Evolutionary conservation across 75 land plant genomes (phyloP), one percentile per base, ranked within the genome.

Genomic region (Chamaecyparis obtusa): DNA sequence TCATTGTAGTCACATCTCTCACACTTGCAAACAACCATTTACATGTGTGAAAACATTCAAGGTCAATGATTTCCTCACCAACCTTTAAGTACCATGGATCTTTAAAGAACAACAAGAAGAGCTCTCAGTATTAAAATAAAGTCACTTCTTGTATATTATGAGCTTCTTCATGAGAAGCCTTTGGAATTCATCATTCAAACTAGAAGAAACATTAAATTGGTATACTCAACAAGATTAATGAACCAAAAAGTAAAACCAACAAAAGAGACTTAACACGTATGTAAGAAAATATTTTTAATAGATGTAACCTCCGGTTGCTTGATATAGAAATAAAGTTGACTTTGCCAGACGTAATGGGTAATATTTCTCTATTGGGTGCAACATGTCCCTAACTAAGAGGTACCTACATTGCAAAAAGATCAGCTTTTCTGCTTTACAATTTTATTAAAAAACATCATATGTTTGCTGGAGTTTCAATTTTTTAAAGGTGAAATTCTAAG

Each of bases 1-100:
- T 84, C 99, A 97, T 94, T 2, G 99, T 95, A 33, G 92, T 89
- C 55, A 97, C 99, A 93, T 95, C 99, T 91, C 90, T 93, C 54
- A 97, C 85, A 84, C 99, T 95, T 21, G 99, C 95, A 91, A 90
- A 96, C 17, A 97, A 56, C 99, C 99, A 72, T 94, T 90, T 46
- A 97, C 99, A 89, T 90, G 95, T 30, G 95, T 92, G 91, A 93
- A 39, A 39, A 39, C 41, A 39, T 39, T 39, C 41, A 39, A 39
- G 41, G 41, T 39, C 2, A 39, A 39, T 39, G 41, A 39, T 39
- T 39, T 1, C 41, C 41, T 39, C 2, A 2, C 41, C 41, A 39
- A 39, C 41, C 41, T 39, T 2, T 39, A 39, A 2, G 41, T 39
- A 39, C 41, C 41, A 39, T 39, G 41, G 2, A 39, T 39, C 41